Evolutionary conservation across 2,329 filamentous ascomycete species (phyloP).

Genomic region (Stemphylium lycopersici): DNA sequence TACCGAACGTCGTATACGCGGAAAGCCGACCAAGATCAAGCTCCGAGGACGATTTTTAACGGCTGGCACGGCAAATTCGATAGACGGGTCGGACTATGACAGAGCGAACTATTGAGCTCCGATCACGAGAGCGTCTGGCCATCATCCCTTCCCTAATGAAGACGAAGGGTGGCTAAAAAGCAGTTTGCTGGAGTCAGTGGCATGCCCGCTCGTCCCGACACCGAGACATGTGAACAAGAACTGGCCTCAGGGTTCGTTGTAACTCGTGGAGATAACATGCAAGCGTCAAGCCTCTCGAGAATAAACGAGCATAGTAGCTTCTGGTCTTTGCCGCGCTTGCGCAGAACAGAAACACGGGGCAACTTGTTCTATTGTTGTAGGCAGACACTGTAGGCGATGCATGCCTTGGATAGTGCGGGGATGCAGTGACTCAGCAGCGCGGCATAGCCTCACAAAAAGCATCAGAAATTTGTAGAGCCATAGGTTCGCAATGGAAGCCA

Average conservation of each 20-base stretch:
- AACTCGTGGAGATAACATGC: background rate
- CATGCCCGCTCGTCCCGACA: background rate
- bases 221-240: background rate
- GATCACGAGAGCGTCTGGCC: background rate
- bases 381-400: background rate
- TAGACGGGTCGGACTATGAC: background rate
- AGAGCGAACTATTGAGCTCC: background rate
- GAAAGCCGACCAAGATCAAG: conserved; percentile 1
- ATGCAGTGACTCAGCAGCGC: background rate
- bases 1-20: background rate
- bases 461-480: too few species aligned
- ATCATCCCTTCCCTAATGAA: background rate
- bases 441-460: too few species aligned
- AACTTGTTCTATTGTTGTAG: background rate
- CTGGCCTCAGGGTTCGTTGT: background rate
- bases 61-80: background rate
- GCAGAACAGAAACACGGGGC: background rate
- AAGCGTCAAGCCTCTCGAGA: background rate
- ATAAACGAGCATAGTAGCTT: background rate
- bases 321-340: background rate
- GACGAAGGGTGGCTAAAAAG: conserved; percentile 1
- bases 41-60: conserved; percentile 1
- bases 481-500: background rate
- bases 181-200: background rate
- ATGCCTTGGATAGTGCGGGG: background rate